Base-by-base conservation (phyloP, 441 rosid species). In the Gossypium trilobum region DNA sequence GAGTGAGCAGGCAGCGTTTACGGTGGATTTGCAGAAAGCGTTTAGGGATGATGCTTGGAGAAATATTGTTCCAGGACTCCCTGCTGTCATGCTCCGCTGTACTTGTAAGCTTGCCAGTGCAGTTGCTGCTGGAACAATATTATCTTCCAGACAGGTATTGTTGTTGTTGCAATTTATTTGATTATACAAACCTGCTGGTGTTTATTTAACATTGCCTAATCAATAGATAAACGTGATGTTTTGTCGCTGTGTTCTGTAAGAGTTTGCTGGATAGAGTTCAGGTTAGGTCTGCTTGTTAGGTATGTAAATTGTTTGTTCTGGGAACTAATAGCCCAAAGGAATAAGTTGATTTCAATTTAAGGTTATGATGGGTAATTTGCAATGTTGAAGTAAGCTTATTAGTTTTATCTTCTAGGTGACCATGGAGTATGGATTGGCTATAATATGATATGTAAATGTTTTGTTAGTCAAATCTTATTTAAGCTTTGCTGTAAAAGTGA, bases 61-160 rank as follows among this genome's bases (percentile, higher is more conserved):
- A 78, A 86, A 84, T 73, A 78, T 89, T 2, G 90, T 86, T 7
- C 94, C 94, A 0, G 91, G 89, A 1, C 83, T 89, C 7, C 90
- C 91, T 23, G 85, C 73, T 16, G 85, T 86, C 44, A 44, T 89
- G 75, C 80, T 87, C 46, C 74, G 86, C 0, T 87, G 90, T 67
- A 89, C 91, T n/a, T 79, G 75, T 50, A 87, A 81, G 84, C 86
- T 87, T 58, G 90, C 94, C 44, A 74, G 66, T 73, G 94, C 89
- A 5, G 87, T 89, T 73, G 86, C 90, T 44, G 13, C 78, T 4
- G 91, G 94, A 13, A 72, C 81, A 56, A 85, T 86, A 44, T 73
- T 89, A 82, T 88, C 90, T 74, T 75, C 87, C 72, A 79, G 85
- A 77, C 84, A 87, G 94, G 94, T 87, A 78, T 44, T 9, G 20